phyloP scores from a whole-genome alignment of 2,329 filamentous ascomycete species.

The Colletotrichum sp. region DNA sequence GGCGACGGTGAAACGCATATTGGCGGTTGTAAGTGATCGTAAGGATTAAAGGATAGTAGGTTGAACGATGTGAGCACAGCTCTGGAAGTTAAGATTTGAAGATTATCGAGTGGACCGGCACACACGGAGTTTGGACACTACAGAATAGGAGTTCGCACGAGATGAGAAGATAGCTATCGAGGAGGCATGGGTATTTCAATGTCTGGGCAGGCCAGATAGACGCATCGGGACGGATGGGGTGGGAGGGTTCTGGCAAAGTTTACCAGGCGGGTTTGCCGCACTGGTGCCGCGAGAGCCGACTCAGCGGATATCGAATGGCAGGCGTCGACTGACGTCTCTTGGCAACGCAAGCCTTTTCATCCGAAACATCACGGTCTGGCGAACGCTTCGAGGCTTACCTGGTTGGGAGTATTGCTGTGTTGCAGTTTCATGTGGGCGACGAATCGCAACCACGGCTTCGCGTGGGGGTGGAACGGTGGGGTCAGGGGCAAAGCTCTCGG shows the following conservation, averaged over 20 bases:
- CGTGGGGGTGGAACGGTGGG: background rate
- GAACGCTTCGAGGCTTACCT: background rate
- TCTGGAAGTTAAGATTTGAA: background rate
- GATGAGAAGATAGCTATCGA: background rate
- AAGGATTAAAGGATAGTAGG: background rate
- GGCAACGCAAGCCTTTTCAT: background rate
- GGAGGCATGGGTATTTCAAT: background rate
- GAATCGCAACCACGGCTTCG: background rate
- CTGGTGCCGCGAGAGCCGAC: background rate
- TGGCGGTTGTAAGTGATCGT: background rate
- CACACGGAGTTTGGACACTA: background rate
- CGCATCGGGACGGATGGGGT: background rate
- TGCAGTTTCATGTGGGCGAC: background rate
- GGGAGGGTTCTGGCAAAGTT: background rate
- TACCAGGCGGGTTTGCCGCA: background rate
- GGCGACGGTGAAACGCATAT: conserved; percentile 10
- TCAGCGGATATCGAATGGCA: conserved; percentile 11
- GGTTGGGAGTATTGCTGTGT: background rate
- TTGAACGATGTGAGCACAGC: conserved; percentile 1
- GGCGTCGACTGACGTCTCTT: conserved; percentile 1
- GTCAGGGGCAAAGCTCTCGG: background rate
- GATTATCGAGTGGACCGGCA: background rate
- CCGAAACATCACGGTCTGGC: background rate
- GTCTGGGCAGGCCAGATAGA: background rate
- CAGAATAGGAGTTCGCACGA: background rate